Evolutionary conservation across 169 alveolate genomes (phyloP).

Genomic region (Eimeria sp.): DNA sequence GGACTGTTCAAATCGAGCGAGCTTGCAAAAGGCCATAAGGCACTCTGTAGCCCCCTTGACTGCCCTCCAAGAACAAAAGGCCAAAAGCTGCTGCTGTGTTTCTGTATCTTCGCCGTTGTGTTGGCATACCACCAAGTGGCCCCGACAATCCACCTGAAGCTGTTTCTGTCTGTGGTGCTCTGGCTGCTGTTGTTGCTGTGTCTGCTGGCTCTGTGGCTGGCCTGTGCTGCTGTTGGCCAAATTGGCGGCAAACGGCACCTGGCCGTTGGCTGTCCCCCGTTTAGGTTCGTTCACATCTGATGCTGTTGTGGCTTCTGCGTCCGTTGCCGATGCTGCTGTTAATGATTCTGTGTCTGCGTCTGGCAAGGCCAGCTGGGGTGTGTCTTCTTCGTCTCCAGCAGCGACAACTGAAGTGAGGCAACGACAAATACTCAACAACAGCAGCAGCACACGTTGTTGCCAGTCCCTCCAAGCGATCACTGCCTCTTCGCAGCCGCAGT

Average conservation of each 20-base stretch:
- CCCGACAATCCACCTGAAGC: constrained; percentile 35
- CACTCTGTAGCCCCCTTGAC: constrained; percentile 58
- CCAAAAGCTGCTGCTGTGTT: constrained; percentile 19
- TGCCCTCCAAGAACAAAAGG: constrained; percentile 63
- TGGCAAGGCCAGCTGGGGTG: not conserved
- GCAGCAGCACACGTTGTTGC: constrained; percentile 7
- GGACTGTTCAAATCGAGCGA: not conserved
- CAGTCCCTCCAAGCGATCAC: not conserved
- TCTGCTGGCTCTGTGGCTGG: not conserved
- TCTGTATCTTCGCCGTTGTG: not conserved
- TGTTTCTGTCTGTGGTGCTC: not conserved
- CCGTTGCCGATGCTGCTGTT: not conserved
- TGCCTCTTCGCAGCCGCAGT: not conserved
- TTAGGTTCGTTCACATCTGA: not conserved
- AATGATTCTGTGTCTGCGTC: not conserved
- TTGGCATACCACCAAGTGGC: constrained; percentile 5
- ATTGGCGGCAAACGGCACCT: not conserved
- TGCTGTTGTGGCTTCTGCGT: not conserved
- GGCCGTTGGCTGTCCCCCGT: not conserved
- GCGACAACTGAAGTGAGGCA: not conserved
- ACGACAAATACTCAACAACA: constrained; percentile 25
- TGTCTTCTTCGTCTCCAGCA: constrained; percentile 18
- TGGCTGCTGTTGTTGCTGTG: constrained; percentile 18
- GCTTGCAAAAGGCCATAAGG: constrained; percentile 5
- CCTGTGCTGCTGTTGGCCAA: not conserved